A percentile compares a stretch with the other conserved stretches of the same genome.
Conservation (phyloP, 768 basidiomycete species). For the Trametes sanguinea region DNA sequence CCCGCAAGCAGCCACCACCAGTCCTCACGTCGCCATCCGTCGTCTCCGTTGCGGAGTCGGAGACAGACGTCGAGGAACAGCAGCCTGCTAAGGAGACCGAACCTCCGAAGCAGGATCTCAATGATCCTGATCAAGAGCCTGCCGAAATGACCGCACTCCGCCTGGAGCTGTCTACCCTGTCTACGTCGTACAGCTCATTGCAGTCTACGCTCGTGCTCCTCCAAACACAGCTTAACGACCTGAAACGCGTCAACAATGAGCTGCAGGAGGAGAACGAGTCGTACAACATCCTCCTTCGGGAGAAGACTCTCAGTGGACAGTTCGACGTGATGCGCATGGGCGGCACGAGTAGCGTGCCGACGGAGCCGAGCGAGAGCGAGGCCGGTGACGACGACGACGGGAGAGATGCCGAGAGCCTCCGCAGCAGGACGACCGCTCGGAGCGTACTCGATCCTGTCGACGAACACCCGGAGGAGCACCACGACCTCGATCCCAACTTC, state of each 20-base stretch:
- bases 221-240: slow-evolving; percentile 80
- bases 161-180: slow-evolving; percentile 83
- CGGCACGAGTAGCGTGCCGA: slow-evolving; percentile 45
- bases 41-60: slow-evolving; percentile 29
- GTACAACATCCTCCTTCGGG: slow-evolving; percentile 90
- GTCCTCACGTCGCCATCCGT: slow-evolving; percentile 34
- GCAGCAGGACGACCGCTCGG: slow-evolving; percentile 56
- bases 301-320: slow-evolving; percentile 88
- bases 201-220: slow-evolving; percentile 84
- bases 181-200: slow-evolving; percentile 80
- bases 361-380: slow-evolving; percentile 36
- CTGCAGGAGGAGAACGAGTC: slow-evolving; percentile 96
- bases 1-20: slow-evolving; percentile 52
- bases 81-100: slow-evolving; percentile 36
- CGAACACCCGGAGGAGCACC: slow-evolving; percentile 52
- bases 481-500: slow-evolving; percentile 45
- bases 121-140: slow-evolving; percentile 74
- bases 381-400: slow-evolving; percentile 32
- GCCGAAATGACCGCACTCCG: slow-evolving; percentile 84
- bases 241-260: slow-evolving; percentile 85
- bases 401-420: slow-evolving; percentile 44
- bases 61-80: slow-evolving; percentile 46
- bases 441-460: slow-evolving; percentile 56
- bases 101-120: slow-evolving; percentile 47
- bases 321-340: slow-evolving; percentile 66